phyloP scores from a whole-genome alignment of 768 basidiomycete species.

The Xerocomellus chrysenteron region DNA sequence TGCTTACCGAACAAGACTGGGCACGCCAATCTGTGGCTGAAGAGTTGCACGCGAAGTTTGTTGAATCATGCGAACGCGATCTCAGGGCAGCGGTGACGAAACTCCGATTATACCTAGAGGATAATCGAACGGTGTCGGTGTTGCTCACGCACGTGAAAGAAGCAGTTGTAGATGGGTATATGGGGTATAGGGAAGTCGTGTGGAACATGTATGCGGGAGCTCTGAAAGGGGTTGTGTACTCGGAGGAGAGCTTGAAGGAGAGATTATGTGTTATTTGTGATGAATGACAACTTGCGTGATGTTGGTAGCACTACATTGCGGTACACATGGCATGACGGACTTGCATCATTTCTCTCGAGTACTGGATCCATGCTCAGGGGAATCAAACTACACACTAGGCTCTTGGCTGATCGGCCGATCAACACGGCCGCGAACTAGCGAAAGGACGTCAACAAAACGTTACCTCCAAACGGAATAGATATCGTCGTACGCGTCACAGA shows the following conservation, averaged over 20 bases:
- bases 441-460: neutral
- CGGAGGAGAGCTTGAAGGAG: conserved; percentile 39
- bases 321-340: neutral
- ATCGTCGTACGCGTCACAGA: neutral
- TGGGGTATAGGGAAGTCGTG: conserved; percentile 65
- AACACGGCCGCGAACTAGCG: neutral
- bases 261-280: conserved; percentile 39
- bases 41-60: conserved; percentile 54
- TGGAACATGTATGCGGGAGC: conserved; percentile 46
- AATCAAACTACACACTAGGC: neutral
- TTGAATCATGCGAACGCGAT: conserved; percentile 52
- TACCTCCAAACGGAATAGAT: neutral
- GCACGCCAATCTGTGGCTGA: conserved; percentile 50
- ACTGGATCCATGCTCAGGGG: neutral
- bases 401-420: neutral
- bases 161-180: conserved; percentile 72
- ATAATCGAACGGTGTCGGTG: conserved; percentile 74
- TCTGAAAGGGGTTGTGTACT: conserved; percentile 34
- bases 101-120: conserved; percentile 76
- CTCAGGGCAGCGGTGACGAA: conserved; percentile 54
- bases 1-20: conserved; percentile 44
- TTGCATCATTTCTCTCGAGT: neutral
- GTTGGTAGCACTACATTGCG: neutral
- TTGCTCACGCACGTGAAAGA: conserved; percentile 76
- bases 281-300: conserved; percentile 2